phyloP scores from a whole-genome alignment of 2,329 filamentous ascomycete genomes.

The Pseudogymnoascus pannorum region DNA sequence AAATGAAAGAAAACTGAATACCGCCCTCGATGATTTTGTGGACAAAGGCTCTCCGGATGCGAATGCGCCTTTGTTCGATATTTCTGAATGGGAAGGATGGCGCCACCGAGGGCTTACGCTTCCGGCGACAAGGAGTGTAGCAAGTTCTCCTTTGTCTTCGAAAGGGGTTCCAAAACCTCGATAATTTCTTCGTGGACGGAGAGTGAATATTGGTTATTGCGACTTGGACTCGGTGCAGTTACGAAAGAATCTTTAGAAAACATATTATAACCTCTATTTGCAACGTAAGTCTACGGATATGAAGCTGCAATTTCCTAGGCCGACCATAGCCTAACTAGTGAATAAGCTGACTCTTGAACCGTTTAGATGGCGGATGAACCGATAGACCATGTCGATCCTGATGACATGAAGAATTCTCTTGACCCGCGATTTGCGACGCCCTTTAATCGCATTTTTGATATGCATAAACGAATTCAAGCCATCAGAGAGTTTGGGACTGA shows the following conservation, averaged over 20 bases:
- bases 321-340: too few relatives aligned
- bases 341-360: not conserved
- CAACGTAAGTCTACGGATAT: not conserved
- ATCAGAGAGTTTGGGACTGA: not conserved
- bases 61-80: not conserved
- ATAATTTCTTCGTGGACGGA: not conserved
- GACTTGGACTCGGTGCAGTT: not conserved
- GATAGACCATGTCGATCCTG: not conserved
- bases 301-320: not conserved
- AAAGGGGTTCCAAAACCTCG: not conserved
- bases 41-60: slow-evolving; percentile 3
- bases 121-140: not conserved
- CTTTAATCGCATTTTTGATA: not conserved
- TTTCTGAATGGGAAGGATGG: not conserved
- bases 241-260: not conserved
- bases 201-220: not conserved
- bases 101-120: slow-evolving; percentile 1
- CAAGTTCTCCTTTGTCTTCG: not conserved
- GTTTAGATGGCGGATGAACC: not conserved
- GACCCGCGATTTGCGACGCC: not conserved
- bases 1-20: slow-evolving; percentile 2
- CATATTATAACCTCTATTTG: slow-evolving; percentile 4
- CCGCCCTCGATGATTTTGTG: not conserved
- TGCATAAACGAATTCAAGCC: not conserved
- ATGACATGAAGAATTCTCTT: not conserved